phyloP scores from a whole-genome alignment of 2,329 filamentous ascomycete species.

The Aspergillus sp. region DNA sequence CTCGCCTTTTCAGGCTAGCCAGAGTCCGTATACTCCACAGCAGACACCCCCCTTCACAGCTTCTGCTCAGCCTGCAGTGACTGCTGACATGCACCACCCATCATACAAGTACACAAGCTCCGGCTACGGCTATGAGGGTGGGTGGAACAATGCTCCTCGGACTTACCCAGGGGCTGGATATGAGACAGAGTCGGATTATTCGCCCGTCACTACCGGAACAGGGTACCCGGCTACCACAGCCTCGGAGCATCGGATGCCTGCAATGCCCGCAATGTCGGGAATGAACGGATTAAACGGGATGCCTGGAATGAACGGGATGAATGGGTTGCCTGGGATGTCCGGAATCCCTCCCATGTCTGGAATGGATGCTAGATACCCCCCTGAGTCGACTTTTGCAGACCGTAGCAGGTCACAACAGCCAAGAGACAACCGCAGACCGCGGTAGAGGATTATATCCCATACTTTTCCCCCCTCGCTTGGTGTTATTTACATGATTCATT shows the following conservation, averaged over 20 bases:
- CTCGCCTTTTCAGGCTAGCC: constrained; percentile 27
- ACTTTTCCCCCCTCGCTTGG: no score
- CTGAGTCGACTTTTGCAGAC: constrained; percentile 29
- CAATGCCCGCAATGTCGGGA: constrained; percentile 19
- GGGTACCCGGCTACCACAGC: constrained; percentile 33
- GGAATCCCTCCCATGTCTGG: constrained; percentile 17
- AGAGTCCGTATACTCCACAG: constrained; percentile 29
- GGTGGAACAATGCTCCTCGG: constrained; percentile 34
- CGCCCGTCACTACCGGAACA: constrained; percentile 33
- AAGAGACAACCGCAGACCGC: constrained; percentile 31
- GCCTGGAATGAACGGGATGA: no score
- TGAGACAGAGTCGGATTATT: constrained; percentile 36
- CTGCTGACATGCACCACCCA: constrained; percentile 32
- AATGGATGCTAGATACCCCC: constrained; percentile 38
- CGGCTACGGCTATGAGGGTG: constrained; percentile 30
- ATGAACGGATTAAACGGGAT: constrained; percentile 20
- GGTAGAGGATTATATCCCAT: constrained; percentile 19
- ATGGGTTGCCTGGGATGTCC: no score
- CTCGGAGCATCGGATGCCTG: constrained; percentile 26
- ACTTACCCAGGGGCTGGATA: constrained; percentile 33
- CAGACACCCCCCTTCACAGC: constrained; percentile 23
- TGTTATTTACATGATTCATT: no score
- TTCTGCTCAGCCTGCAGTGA: constrained; percentile 30
- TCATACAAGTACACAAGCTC: constrained; percentile 32
- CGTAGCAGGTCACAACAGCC: constrained; percentile 34